Base-by-base conservation (phyloP, 2,329 filamentous ascomycete genomes). In the Apiospora saccharicola region DNA sequence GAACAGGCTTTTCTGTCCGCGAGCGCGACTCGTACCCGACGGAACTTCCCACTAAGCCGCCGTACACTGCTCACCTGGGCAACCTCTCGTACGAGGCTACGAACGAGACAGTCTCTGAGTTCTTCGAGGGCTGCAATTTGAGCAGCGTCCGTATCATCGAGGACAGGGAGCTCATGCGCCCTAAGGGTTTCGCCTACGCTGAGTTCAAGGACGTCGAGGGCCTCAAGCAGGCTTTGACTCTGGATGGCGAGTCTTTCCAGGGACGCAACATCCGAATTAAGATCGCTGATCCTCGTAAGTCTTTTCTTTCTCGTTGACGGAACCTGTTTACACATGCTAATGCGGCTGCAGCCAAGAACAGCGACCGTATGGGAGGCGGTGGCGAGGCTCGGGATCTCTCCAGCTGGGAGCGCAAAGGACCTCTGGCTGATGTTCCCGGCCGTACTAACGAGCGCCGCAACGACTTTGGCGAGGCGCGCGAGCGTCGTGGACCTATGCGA, bases 121-220 rank as follows among this genome's bases (percentile, higher is more conserved):
- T 98, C 81, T 97, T 99, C 81, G 85, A 88, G 70, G 94, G 89
- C 72, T 98, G 96, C 83, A 90, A 94, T 75, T 92, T 98, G 78
- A 93, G 93, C 76, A 98, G 91, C 81, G 94, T 99, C 76, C 94
- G 96, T 79, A 95, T 99, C 79, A 97, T 99, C 75, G 96, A 98
- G 86, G 97, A 99, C 84, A 96, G 96, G 81, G 89, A 98, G 82
- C 93, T 96, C 81, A 91, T 93, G 83, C 95, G 95, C 80, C 96
- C 96, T 76, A 99, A 99, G 87, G 96, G 96, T 68, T 99, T 99
- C 79, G 96, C 96, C 74, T 99, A 99, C 82, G 96, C 97, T 76
- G 96, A 99, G 83, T 99, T 99, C 80, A 91, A 88, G 76, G 92
- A 91, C 70, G 86, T 96, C 64, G 96, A 98, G 69, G 96, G 96